Evolutionary conservation across 257 asterid genomes (phyloP).

Genomic region (Capsicum rhomboideum): DNA sequence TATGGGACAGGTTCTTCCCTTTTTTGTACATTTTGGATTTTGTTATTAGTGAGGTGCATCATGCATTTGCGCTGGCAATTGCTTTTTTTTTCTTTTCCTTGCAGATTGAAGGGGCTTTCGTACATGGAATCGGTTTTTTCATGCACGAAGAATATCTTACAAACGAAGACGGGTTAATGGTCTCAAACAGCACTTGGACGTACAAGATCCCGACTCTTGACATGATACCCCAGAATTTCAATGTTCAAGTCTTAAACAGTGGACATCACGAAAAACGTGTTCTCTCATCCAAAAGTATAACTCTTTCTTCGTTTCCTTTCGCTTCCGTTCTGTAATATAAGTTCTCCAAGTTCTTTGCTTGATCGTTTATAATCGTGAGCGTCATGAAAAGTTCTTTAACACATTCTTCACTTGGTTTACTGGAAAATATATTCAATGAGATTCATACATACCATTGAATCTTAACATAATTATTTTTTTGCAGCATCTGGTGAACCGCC

Average conservation of each 20-base stretch:
- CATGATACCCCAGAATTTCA: constrained; percentile 53
- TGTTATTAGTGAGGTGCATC: not conserved
- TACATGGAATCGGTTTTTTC: constrained; percentile 81
- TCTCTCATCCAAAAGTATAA: constrained; percentile 74
- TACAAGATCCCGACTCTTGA: constrained; percentile 81
- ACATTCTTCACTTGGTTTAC: not conserved
- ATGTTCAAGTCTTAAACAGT: constrained; percentile 53
- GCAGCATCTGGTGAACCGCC: constrained; percentile 94
- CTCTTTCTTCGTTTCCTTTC: not conserved
- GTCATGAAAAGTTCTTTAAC: not conserved
- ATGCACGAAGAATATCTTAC: constrained; percentile 70
- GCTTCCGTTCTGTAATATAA: not conserved
- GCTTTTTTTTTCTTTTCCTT: not conserved
- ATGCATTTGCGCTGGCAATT: not conserved
- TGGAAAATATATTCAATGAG: too few relatives aligned
- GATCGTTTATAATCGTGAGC: not conserved
- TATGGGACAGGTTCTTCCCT: constrained; percentile 57
- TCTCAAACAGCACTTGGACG: constrained; percentile 63
- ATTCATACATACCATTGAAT: not conserved
- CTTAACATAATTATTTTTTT: not conserved
- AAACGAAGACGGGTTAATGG: constrained; percentile 44
- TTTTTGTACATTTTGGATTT: not conserved
- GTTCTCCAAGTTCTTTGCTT: not conserved
- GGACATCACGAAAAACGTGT: constrained; percentile 58
- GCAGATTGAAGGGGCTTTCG: constrained; percentile 85